Base-by-base conservation (phyloP, 371 early-diverging fungal genomes). In the Chytridiales sp. region DNA sequence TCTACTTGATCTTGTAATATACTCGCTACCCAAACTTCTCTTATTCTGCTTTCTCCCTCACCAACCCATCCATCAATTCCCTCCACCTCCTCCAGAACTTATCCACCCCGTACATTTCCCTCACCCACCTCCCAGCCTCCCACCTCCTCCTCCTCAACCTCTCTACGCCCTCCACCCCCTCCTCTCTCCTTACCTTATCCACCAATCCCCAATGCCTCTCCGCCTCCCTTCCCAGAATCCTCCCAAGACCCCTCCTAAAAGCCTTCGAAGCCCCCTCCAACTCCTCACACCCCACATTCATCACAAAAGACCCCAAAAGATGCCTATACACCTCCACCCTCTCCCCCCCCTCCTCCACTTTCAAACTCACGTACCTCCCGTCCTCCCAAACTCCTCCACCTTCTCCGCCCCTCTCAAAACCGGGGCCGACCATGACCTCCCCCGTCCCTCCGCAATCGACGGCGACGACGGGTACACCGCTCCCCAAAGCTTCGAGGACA, bases 381-480 rank as follows among this genome's bases (percentile, higher is more conserved):
- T 34, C 39, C n/a, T 9, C 56, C 13, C 1, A 0, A 13, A 38
- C 27, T 17, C 50, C 35, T 31, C 50, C 9, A 41, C 11, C 35
- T 1, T 49, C 19, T 11, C 29, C 17, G 38, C n/a, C 11, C 17
- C 15, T 1, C 26, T n/a, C 24, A 24, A 31, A 17, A 13, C 29
- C 19, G 19, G 19, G 39, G 53, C 53, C 1, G 11, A 15, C 38
- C 38, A 52, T 29, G 5, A 46, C 47, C 39, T 66, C 66, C 4
- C 5, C 17, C 8, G 36, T 43, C 17, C 61, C 66, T 4, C 66
- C 66, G 41, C 66, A 66, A 9, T 57, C 42, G 26, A 59, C 42
- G 6, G 56, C 19, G 17, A 65, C 66, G 9, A 66, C 61, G 15
- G 61, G 61, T 24, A 56, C 39, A 9, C 66, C 66, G 41, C 44